Base-by-base conservation (phyloP, 371 early-diverging fungal species). In the Dichotomocladium elegans region DNA sequence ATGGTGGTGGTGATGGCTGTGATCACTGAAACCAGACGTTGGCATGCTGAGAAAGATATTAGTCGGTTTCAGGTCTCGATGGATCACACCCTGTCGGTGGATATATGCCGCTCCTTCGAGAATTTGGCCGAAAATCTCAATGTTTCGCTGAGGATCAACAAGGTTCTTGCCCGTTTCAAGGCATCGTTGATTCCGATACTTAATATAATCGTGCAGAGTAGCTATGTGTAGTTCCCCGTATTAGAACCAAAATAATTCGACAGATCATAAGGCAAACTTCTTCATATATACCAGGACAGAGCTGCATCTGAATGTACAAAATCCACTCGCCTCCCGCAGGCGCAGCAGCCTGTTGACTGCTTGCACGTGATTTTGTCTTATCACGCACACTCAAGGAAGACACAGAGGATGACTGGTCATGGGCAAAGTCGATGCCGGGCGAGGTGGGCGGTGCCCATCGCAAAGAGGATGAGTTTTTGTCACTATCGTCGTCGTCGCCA, bases 261-360 rank as follows among this genome's bases (percentile, higher is more conserved):
- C 4, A 52, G 8, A 51, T n/a, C n/a, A n/a, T 15, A 46, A 35
- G 22, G 6, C 24, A 2, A 8, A 2, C 10, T n/a, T 48, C 17
- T 2, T 42, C 2, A 41, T 48, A 0, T 30, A 52, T 88, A 47
- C 86, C 83, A 55, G 85, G 85, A 63, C 92, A 92, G 21, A 92
- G 73, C 57, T 92, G 89, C 93, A 92, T 92, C 64, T 92, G 91
- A 50, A 92, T 89, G 60, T 85, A 89, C 14, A 92, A 63, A 0
- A 85, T 83, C 58, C 86, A 80, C n/a, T 71, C 66, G 9, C 61
- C 64, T 19, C 55, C 54, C 14, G 28, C 29, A 0, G 57, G 45
- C 1, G 53, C 29, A 7, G 28, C 21, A 3, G 43, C 24, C 26
- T 15, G 41, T 8, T 30, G 15, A 10, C 50, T 33, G 50, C 28